Base-by-base conservation (phyloP, 495 filamentous ascomycete genomes). In the Wilcoxina mikolae region DNA sequence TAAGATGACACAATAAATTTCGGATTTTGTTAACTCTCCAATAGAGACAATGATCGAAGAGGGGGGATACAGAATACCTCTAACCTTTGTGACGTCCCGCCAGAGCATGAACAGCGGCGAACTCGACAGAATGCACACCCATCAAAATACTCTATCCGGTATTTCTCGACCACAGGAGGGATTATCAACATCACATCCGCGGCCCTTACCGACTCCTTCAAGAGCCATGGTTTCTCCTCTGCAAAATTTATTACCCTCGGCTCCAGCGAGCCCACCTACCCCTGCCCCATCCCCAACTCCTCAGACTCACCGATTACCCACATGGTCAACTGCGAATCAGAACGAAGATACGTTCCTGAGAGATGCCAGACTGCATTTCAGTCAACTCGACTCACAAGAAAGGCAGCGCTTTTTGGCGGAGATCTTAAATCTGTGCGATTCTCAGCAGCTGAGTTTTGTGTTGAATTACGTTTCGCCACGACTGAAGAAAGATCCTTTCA, bases 401-500 rank as follows among this genome's bases (percentile, higher is more conserved):
- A 67, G 76, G 54, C 78, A 72, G 51, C 68, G 78, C 20, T 71
- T 91, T 58, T 73, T 98, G 27, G 85, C 82, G 24, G 87, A 93
- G 55, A 71, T 98, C 49, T 69, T 98, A 58, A 89, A 88, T 61
- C 73, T 93, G 58, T 98, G 93, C 72, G 87, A 91, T 61, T 94
- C 84, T 60, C 87, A 91, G 56, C 84, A 91, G 60, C 76, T 98
- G 55, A 93, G 87, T 68, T 96, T 96, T 65, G 85, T 98, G 17
- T 85, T 88, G 51, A 84, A 88, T 59, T 89, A 91, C 65, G 88
- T 98, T 51, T 84, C 84, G 58, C 91, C 91, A 31, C 73, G 88
- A 45, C 72, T 98, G 55, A 94, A 94, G 69, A 95, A 95, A 67
- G 91, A 98, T 70, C 91, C 91, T 0, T 95, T 98, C 56, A 81